Evolutionary conservation across 805 yeast genomes (phyloP), one percentile per base, ranked within the genome.

Genomic region (Danielozyma ontarioensis): DNA sequence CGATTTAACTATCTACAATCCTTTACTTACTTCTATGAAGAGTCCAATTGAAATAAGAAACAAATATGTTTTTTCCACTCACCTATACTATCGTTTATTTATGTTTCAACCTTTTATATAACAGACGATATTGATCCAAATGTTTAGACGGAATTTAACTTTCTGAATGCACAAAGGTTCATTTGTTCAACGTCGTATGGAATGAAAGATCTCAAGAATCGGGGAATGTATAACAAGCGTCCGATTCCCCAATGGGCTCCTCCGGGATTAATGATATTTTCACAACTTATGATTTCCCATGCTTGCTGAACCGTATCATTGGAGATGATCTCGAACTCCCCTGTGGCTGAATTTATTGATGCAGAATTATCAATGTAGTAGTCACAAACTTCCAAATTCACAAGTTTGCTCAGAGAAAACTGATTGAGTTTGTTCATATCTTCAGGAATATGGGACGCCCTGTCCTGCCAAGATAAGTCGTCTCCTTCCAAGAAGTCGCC

Each of bases 351-450:
- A 41, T 72, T 68, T n/a, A 69, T 66, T 2, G 72, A 66, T 35
- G 68, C 64, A 29, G 68, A 57, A 27, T 80, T 69, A 55, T 89
- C 97, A 27, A 89, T 61, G 35, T 75, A 74, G 47, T 72, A 88
- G 40, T 82, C 80, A 59, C 97, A 89, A 5, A 59, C 42, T 0
- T 56, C 59, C 21, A 76, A 55, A 2, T 62, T 53, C 7, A 68
- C 56, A 3, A 85, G 58, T 42, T 81, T 79, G 8, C 72, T 72
- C 2, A 64, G 57, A 30, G 84, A 88, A 48, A 77, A 87, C 28
- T 58, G 37, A 51, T 90, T 89, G 45, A 66, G 60, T 46, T 87
- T 80, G 51, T 90, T 89, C 87, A 86, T 83, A 4, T 79, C 74
- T 1, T 42, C 30, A 1, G 95, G 93, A 1, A 69, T 47, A 1